These are phyloP conservation scores for Lasiodiplodia sp. DNA, from an alignment of 2,329 filamentous ascomycete genomes.

Conservation along the genomic window DNA sequence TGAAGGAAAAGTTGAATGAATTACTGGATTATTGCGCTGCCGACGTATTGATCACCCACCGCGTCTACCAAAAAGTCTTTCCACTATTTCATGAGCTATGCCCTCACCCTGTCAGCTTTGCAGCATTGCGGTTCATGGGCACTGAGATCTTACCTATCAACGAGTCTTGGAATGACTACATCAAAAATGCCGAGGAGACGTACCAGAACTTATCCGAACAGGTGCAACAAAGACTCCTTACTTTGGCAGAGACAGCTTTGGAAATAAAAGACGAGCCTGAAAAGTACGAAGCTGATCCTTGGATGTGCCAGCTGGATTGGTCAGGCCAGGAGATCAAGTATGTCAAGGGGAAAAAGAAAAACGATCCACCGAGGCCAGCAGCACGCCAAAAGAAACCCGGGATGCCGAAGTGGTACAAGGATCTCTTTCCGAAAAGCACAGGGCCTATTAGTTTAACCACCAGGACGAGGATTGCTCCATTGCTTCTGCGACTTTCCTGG, in stretches of 20 bases:
- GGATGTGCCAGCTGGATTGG: conserved; percentile 95
- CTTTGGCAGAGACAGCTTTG: conserved; percentile 78
- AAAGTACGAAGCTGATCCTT: conserved; percentile 80
- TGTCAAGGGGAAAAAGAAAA: conserved; percentile 90
- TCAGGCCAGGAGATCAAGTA: conserved; percentile 89
- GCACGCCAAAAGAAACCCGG: conserved; percentile 91
- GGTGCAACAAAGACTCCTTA: conserved; percentile 78
- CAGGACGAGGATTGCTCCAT: conserved; percentile 83
- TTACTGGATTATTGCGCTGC: conserved; percentile 93
- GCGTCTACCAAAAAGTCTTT: conserved; percentile 93
- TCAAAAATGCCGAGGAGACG: conserved; percentile 82
- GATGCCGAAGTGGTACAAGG: conserved; percentile 96
- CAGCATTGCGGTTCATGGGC: conserved; percentile 89
- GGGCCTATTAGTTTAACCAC: conserved; percentile 80
- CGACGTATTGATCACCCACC: conserved; percentile 91
- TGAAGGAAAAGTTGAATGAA: conserved; percentile 76
- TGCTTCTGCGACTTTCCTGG: conserved; percentile 86
- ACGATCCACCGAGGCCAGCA: conserved; percentile 77
- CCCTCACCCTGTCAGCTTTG: conserved; percentile 97
- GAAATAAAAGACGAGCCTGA: conserved; percentile 73
- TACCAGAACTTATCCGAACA: conserved; percentile 79
- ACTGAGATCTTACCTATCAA: conserved; percentile 92
- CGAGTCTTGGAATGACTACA: conserved; percentile 84
- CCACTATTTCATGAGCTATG: conserved; percentile 88
- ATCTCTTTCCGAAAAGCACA: conserved; percentile 76